These are phyloP conservation scores for Cenchrus americanus DNA, from an alignment of 176 grass and related monocot genomes.

Conservation along the genomic window DNA sequence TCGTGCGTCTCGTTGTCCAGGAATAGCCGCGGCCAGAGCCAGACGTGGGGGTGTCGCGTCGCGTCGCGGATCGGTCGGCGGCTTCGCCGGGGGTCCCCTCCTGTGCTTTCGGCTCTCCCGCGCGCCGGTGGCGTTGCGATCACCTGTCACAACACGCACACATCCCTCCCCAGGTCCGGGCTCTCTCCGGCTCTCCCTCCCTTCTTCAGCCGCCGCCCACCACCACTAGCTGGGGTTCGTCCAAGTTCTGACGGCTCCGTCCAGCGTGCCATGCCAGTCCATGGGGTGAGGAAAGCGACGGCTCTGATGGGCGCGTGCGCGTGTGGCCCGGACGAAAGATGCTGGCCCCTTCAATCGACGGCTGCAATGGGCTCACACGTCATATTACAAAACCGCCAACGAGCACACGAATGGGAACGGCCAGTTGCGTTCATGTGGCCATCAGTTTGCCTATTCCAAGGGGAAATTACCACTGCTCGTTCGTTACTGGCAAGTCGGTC, in stretches of 20 bases:
- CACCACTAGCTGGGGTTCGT: not conserved
- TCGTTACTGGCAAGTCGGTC: not conserved
- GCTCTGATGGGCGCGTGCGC: not conserved
- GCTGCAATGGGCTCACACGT: not conserved
- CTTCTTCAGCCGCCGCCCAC: conserved; percentile 17
- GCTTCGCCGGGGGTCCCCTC: not conserved
- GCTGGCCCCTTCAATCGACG: not conserved
- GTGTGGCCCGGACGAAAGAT: conserved; percentile 5
- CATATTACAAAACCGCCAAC: not conserved
- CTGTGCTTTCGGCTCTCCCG: not conserved
- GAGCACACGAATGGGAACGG: conserved; percentile 2
- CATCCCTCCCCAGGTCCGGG: not conserved
- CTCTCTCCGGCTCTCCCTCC: too few species aligned
- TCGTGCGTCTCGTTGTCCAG: not conserved
- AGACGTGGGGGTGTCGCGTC: not conserved
- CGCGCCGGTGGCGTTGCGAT: conserved; percentile 33
- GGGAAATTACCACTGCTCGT: not conserved
- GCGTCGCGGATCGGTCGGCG: not conserved
- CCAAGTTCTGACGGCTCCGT: not conserved
- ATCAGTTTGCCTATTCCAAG: not conserved
- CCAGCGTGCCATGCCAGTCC: not conserved
- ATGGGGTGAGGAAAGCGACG: not conserved
- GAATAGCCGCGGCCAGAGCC: not conserved
- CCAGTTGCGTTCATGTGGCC: not conserved
- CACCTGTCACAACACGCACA: not conserved